A percentile compares a stretch with the other conserved stretches of the same genome.
Conservation (phyloP, 2,329 filamentous ascomycete species). For the Xylariaceae sp. region DNA sequence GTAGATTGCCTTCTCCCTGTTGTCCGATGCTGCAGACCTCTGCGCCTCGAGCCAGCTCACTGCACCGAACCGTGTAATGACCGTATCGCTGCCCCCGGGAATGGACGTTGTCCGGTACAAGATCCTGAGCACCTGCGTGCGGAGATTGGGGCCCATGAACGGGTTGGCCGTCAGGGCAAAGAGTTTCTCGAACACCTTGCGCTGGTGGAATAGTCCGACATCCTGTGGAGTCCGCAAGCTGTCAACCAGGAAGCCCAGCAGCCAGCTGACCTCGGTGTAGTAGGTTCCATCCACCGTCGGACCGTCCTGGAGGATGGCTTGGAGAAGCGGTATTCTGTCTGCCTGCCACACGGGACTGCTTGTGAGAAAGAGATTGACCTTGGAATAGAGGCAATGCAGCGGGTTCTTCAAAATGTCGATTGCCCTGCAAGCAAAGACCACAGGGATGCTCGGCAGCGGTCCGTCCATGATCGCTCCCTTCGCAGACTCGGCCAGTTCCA, state of each 20-base stretch:
- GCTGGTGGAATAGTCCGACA: constrained; percentile 27
- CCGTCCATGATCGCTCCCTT: constrained; percentile 46
- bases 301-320: constrained; percentile 51
- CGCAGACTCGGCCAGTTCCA: constrained; percentile 73
- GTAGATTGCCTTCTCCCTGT: constrained; percentile 22
- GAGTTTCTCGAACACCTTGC: constrained; percentile 47
- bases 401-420: constrained; percentile 69
- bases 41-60: constrained; percentile 28
- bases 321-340: constrained; percentile 66
- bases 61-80: constrained; percentile 30
- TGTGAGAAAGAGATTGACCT: constrained; percentile 79
- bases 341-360: constrained; percentile 70
- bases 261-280: constrained; percentile 31
- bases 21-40: constrained; percentile 19
- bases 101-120: constrained; percentile 27
- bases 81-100: constrained; percentile 29
- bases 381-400: constrained; percentile 76
- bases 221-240: constrained; percentile 26
- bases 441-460: constrained; percentile 66
- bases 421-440: constrained; percentile 68
- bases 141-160: constrained; percentile 25
- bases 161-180: constrained; percentile 32
- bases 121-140: constrained; percentile 25
- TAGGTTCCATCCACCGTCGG: constrained; percentile 33
- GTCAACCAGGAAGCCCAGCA: constrained; percentile 29